These are phyloP conservation scores for Blastobotrys peoriensis DNA, from an alignment of 805 yeast genomes.

Conservation along the genomic window DNA sequence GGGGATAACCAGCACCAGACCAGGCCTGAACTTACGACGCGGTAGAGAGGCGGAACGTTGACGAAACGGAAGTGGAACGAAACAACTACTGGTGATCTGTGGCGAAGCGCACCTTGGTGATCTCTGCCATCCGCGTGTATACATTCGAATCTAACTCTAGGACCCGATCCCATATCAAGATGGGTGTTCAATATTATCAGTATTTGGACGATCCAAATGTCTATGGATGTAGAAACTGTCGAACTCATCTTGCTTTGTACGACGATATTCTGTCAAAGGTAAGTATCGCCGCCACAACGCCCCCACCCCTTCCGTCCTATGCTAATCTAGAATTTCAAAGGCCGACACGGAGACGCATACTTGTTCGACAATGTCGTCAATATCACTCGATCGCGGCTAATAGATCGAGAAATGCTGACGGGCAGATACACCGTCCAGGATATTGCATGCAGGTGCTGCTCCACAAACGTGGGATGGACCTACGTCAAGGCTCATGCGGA, in stretches of 20 bases:
- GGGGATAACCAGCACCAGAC: too few species aligned
- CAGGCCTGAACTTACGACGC: too few species aligned
- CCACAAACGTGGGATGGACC: slow-evolving; percentile 54
- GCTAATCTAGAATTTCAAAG: slow-evolving; percentile 38
- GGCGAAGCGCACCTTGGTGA: too few species aligned
- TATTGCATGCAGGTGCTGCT: slow-evolving; percentile 51
- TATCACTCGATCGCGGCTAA: slow-evolving; percentile 33
- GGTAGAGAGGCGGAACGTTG: too few species aligned
- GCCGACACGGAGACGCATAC: slow-evolving; percentile 53
- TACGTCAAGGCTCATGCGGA: slow-evolving; percentile 44
- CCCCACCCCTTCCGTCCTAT: slow-evolving; percentile 2
- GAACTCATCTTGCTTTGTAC: slow-evolving; percentile 37
- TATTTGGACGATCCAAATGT: slow-evolving; percentile 32
- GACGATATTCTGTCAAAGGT: slow-evolving; percentile 36
- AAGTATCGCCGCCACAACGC: too few species aligned
- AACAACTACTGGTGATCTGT: too few species aligned
- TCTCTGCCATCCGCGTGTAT: too few species aligned
- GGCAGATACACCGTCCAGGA: slow-evolving; percentile 55
- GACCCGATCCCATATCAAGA: slow-evolving; percentile 21
- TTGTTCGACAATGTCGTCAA: slow-evolving; percentile 47
- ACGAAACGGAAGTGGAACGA: too few species aligned
- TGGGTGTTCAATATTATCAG: slow-evolving; percentile 45
- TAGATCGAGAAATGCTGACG: slow-evolving; percentile 48
- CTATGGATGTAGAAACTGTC: slow-evolving; percentile 37
- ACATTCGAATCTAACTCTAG: neutral